Evolutionary conservation across 2,329 filamentous ascomycete genomes (phyloP).

Genomic region (Colletotrichum salicis): DNA sequence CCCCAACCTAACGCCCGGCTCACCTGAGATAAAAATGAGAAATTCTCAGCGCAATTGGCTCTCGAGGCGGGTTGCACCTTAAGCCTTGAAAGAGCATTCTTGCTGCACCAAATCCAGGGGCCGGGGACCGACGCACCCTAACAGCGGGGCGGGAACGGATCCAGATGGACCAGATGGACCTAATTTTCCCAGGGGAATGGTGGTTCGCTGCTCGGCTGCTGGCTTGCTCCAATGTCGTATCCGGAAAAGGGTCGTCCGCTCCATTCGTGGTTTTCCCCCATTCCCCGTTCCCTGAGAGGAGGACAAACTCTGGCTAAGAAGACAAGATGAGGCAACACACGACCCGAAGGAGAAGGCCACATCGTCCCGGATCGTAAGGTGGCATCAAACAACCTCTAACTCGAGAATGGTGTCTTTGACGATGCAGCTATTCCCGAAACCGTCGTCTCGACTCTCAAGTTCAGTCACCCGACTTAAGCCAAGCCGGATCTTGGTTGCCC

Average conservation of each 20-base stretch:
- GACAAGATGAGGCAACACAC: background rate
- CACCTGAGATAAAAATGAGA: background rate
- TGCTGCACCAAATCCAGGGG: slow-evolving; percentile 1
- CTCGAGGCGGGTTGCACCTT: slow-evolving; percentile 14
- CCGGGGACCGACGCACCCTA: slow-evolving; percentile 10
- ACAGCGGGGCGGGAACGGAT: slow-evolving; percentile 19
- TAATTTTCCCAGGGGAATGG: slow-evolving; percentile 19
- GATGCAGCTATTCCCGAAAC: background rate
- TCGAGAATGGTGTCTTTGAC: background rate
- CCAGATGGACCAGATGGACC: slow-evolving; percentile 11
- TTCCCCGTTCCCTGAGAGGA: background rate
- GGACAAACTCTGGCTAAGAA: background rate
- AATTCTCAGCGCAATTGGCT: background rate
- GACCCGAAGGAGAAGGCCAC: background rate
- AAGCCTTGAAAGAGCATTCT: background rate
- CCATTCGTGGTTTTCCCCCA: background rate
- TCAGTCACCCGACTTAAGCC: slow-evolving; percentile 1
- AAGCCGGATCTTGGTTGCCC: slow-evolving; percentile 20
- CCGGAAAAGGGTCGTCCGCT: background rate
- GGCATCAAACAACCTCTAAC: background rate
- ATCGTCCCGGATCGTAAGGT: background rate
- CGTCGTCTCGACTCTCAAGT: background rate
- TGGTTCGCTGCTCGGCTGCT: background rate
- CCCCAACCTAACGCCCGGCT: background rate
- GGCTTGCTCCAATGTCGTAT: background rate